Conservation (phyloP, 805 yeast species). For the Candida ortonii region DNA sequence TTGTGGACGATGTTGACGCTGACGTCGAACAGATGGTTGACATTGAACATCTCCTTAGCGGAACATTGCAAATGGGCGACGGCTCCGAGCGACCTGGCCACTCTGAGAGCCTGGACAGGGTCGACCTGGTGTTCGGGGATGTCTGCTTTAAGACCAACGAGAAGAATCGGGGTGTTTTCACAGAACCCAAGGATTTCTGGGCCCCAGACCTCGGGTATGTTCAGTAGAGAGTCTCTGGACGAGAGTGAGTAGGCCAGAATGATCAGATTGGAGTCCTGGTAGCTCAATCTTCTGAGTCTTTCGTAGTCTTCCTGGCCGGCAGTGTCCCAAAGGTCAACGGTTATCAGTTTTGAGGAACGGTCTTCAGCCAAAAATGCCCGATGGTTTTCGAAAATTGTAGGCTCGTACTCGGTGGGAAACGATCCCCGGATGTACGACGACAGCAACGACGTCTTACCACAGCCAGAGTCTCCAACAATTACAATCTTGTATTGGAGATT, state of each 20-base stretch:
- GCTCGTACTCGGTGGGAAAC: conserved; percentile 96
- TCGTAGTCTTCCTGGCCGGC: conserved; percentile 95
- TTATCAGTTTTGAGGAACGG: conserved; percentile 81
- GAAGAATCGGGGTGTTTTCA: conserved; percentile 69
- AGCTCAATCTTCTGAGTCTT: conserved; percentile 79
- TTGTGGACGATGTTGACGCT: conserved; percentile 37
- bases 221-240: conserved; percentile 58
- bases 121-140: conserved; percentile 38
- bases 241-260: conserved; percentile 75
- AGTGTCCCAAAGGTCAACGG: conserved; percentile 90
- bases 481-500: conserved; percentile 45
- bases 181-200: conserved; percentile 86
- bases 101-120: conserved; percentile 24
- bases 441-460: conserved; percentile 92
- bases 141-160: conserved; percentile 85
- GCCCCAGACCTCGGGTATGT: conserved; percentile 78
- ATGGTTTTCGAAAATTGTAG: conserved; percentile 93
- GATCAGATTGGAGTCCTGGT: conserved; percentile 77
- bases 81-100: conserved; percentile 54
- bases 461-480: conserved; percentile 99
- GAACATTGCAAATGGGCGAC: conserved; percentile 76
- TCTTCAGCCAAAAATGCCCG: conserved; percentile 91
- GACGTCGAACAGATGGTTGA: conserved; percentile 61
- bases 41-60: conserved; percentile 65
- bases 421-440: conserved; percentile 94